Evolutionary conservation across 2,329 filamentous ascomycete species (phyloP).

Genomic region (Aciculosporium take): DNA sequence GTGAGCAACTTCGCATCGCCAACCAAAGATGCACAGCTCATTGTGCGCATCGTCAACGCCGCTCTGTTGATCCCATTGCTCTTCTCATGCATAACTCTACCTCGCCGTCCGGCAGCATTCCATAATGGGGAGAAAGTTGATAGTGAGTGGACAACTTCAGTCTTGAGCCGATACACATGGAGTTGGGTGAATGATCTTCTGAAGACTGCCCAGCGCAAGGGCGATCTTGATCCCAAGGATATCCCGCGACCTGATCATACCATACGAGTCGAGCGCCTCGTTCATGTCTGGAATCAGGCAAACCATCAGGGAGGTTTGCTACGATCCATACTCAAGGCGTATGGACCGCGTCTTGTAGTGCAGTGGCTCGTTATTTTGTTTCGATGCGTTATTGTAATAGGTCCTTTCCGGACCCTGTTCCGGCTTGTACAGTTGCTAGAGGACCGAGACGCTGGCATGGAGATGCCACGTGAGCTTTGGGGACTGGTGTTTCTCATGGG

Average conservation of each 20-base stretch:
- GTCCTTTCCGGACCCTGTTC: conserved; percentile 55
- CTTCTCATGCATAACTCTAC: conserved; percentile 39
- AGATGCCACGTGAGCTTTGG: conserved; percentile 42
- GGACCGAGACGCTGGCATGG: conserved; percentile 27
- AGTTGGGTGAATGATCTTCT: conserved; percentile 47
- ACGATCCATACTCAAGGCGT: conserved; percentile 43
- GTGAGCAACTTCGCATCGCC: conserved; percentile 17
- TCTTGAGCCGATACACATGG: conserved; percentile 49
- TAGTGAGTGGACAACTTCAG: conserved; percentile 44
- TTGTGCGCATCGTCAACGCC: conserved; percentile 31
- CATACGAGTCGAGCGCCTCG: conserved; percentile 36
- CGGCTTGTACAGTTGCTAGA: conserved; percentile 54
- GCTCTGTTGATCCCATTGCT: conserved; percentile 28
- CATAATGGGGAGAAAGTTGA: conserved; percentile 47
- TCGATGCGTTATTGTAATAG: conserved; percentile 46
- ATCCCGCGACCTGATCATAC: conserved; percentile 45
- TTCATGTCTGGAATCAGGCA: conserved; percentile 32
- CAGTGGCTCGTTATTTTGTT: conserved; percentile 45
- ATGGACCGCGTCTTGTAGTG: conserved; percentile 38
- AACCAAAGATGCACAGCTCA: conserved; percentile 28
- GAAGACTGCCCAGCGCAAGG: conserved; percentile 38
- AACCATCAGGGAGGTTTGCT: conserved; percentile 40
- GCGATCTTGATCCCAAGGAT: conserved; percentile 46
- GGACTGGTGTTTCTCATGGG: conserved; percentile 54
- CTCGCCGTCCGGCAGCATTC: conserved; percentile 54